Base-by-base conservation (phyloP, 306 rosid species). In the Trichosanthes cucumerina region DNA sequence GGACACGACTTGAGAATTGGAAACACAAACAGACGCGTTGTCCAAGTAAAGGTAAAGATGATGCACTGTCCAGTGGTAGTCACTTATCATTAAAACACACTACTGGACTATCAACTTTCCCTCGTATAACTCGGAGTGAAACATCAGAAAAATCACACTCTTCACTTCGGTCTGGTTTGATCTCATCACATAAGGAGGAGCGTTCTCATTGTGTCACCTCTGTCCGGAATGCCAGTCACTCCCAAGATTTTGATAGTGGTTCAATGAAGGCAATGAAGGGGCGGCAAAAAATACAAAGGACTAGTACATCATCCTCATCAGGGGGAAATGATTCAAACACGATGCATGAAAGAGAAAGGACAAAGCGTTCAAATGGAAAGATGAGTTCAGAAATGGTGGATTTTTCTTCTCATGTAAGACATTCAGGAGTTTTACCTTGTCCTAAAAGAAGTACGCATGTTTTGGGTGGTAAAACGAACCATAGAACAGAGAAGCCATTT, bases 1-100 rank as follows among this genome's bases (percentile, higher is more conserved):
- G 98, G 97, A 65, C 88, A 47, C 87, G 56, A 39, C 92, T 95
- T 11, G 97, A 95, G 60, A 88, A 91, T 60, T 92, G 98, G 98
- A 92, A 88, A 77, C 84, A 77, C 85, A 82, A 83, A 77, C 89
- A 88, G 79, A 76, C 77, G 14, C 64, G 58, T 82, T 39, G 78
- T 68, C 90, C 90, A 24, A 81, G 38, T 23, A 64, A 71, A 62
- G 80, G 75, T 71, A 80, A 83, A 80, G 77, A 43, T 65, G 84
- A 80, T 79, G 79, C 88, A 59, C 64, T 86, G 44, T 73, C 81
- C 81, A 79, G 77, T 41, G 78, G 82, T 46, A 49, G 52, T 66
- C 57, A 78, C 80, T 77, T 84, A 23, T 79, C 87, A 18, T 72
- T 69, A 63, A 86, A 79, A 78, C 82, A 72, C 52, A 81, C 81